These are phyloP conservation scores for Dothideomycetes sp. DNA, from an alignment of 2,329 filamentous ascomycete genomes.

Conservation along the genomic window DNA sequence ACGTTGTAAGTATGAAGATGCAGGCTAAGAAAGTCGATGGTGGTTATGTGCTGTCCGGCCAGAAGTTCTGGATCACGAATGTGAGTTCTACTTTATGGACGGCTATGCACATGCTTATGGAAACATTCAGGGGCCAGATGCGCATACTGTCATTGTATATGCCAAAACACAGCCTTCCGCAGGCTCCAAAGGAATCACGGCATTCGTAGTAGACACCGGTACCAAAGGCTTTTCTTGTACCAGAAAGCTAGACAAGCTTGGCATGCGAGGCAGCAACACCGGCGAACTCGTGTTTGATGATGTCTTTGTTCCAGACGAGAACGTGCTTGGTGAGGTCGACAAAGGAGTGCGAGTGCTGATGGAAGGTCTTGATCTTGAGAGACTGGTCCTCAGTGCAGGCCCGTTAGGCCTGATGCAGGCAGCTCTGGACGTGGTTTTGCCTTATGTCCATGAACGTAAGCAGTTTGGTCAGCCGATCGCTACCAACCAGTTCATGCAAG, in stretches of 20 bases:
- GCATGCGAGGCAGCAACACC: conserved; percentile 94
- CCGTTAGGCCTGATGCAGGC: conserved; percentile 94
- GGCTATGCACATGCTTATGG: conserved; percentile 1
- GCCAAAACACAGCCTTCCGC: conserved; percentile 79
- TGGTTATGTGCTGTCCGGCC: conserved; percentile 75
- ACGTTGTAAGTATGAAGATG: conserved; percentile 93
- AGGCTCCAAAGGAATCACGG: conserved; percentile 84
- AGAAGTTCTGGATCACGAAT: conserved; percentile 99
- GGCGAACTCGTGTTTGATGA: conserved; percentile 86
- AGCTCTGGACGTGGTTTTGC: conserved; percentile 71
- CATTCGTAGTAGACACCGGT: conserved; percentile 73
- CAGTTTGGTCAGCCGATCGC: conserved; percentile 84
- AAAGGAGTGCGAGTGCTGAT: conserved; percentile 83
- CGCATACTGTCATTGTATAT: conserved; percentile 90
- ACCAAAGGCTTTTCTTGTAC: conserved; percentile 72
- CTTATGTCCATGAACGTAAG: conserved; percentile 78
- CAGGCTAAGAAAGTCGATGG: conserved; percentile 71
- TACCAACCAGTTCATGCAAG: conserved; percentile 87
- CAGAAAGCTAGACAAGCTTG: conserved; percentile 91
- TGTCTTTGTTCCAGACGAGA: conserved; percentile 76
- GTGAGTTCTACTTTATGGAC: conserved; percentile 28
- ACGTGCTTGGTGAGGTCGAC: conserved; percentile 71
- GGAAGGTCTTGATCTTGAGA: conserved; percentile 90
- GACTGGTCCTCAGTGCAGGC: conserved; percentile 81
- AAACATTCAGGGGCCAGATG: conserved; percentile 57